A percentile compares a stretch with the other conserved stretches of the same genome.
These are phyloP conservation scores for Cryptosporidium meleagridis DNA, from an alignment of 169 alveolate genomes.

Conservation along the genomic window DNA sequence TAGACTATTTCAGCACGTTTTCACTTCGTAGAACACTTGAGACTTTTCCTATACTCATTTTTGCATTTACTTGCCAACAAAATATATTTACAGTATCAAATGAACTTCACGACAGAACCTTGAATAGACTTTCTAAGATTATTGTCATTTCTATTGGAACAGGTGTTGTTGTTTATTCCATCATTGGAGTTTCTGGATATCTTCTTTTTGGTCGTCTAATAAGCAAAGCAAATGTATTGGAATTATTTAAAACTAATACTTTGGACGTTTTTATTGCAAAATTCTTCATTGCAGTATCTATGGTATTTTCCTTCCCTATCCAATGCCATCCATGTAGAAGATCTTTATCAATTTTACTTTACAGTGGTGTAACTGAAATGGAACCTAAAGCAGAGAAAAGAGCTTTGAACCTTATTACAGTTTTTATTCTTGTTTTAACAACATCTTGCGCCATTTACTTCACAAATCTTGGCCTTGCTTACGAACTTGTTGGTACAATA, in stretches of 20 bases:
- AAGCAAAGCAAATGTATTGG: constrained; percentile 58
- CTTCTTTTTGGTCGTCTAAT: constrained; percentile 53
- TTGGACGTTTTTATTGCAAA: constrained; percentile 47
- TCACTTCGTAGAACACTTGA: constrained; percentile 16
- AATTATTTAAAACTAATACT: constrained; percentile 38
- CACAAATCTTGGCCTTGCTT: constrained; percentile 74
- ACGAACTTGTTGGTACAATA: constrained; percentile 69
- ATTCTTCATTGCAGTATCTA: constrained; percentile 69
- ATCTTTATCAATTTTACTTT: constrained; percentile 53
- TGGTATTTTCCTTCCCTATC: constrained; percentile 74
- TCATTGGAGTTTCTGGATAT: constrained; percentile 63
- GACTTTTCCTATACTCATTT: constrained; percentile 71
- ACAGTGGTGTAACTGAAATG: constrained; percentile 73
- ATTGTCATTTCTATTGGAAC: constrained; percentile 33
- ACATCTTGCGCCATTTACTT: constrained; percentile 61
- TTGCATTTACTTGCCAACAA: constrained; percentile 76
- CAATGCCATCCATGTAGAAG: constrained; percentile 77
- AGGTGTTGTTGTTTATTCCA: constrained; percentile 33
- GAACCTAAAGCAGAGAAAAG: constrained; percentile 68
- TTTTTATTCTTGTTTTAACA: constrained; percentile 21
- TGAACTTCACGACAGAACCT: constrained; percentile 65
- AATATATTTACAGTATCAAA: constrained; percentile 66
- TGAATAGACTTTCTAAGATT: constrained; percentile 31
- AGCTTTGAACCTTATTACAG: constrained; percentile 36
- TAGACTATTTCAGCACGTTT: constrained; percentile 32